These are phyloP conservation scores for Zalaria sp. DNA, from an alignment of 2,329 filamentous ascomycete genomes.

Conservation along the genomic window DNA sequence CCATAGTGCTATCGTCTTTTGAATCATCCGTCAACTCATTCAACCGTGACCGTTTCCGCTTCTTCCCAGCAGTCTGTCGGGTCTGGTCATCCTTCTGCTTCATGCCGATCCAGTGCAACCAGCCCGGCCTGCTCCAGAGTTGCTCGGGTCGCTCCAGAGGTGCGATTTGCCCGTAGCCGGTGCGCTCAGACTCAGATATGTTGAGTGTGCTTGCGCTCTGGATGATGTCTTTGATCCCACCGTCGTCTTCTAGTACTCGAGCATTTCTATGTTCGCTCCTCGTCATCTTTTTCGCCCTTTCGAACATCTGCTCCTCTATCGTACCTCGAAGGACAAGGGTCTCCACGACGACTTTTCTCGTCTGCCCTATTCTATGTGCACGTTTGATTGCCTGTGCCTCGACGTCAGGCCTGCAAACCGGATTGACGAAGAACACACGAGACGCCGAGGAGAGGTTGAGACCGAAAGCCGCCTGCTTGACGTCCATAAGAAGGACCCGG, in stretches of 20 bases:
- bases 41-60: no score
- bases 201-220: slow-evolving; percentile 38
- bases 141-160: slow-evolving; percentile 25
- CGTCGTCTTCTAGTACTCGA: slow-evolving; percentile 44
- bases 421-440: slow-evolving; percentile 77
- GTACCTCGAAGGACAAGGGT: slow-evolving; percentile 69
- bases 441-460: slow-evolving; percentile 74
- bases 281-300: slow-evolving; percentile 61
- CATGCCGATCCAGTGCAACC: slow-evolving; percentile 6
- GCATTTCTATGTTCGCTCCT: slow-evolving; percentile 41
- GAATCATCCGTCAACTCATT: no score
- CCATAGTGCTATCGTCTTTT: no score
- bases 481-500: slow-evolving; percentile 76
- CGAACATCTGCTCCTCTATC: slow-evolving; percentile 72
- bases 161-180: slow-evolving; percentile 24
- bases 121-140: slow-evolving; percentile 27
- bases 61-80: no score
- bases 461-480: slow-evolving; percentile 78
- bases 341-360: slow-evolving; percentile 64
- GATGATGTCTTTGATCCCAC: slow-evolving; percentile 43
- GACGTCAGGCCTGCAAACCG: slow-evolving; percentile 69
- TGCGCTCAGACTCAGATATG: slow-evolving; percentile 19
- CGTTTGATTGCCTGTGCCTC: slow-evolving; percentile 88
- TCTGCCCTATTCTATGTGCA: slow-evolving; percentile 76
- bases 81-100: neutral